Conservation (phyloP, 257 asterid species). For the Linaria vulgaris region DNA sequence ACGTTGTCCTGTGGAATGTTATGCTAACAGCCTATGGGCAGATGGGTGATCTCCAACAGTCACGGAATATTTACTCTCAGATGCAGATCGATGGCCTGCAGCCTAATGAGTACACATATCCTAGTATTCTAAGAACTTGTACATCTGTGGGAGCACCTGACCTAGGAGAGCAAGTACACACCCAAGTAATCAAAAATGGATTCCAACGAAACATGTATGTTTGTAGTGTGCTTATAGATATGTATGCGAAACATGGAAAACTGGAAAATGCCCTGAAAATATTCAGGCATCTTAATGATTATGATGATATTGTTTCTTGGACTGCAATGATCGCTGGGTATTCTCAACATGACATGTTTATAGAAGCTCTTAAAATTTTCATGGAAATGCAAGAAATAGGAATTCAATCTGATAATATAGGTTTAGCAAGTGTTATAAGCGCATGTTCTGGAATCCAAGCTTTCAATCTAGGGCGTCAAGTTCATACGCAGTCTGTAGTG, state of each 20-base stretch:
- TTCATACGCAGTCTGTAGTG: slow-evolving; percentile 66
- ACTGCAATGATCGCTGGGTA: slow-evolving; percentile 86
- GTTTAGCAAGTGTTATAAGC: slow-evolving; percentile 74
- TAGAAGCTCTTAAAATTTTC: slow-evolving; percentile 65
- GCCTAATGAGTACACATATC: slow-evolving; percentile 84
- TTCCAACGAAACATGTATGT: slow-evolving; percentile 73
- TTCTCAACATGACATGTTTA: slow-evolving; percentile 57
- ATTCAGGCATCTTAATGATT: slow-evolving; percentile 54
- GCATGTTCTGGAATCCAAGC: slow-evolving; percentile 89
- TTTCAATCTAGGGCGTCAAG: slow-evolving; percentile 67
- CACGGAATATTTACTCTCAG: slow-evolving; percentile 49
- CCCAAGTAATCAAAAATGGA: slow-evolving; percentile 70
- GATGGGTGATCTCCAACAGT: slow-evolving; percentile 62
- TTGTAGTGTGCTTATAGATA: slow-evolving; percentile 84
- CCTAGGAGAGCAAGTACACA: slow-evolving; percentile 81
- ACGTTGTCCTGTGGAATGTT: slow-evolving; percentile 85
- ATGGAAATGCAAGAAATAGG: slow-evolving; percentile 62
- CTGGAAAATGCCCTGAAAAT: slow-evolving; percentile 65
- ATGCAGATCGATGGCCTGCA: slow-evolving; percentile 59
- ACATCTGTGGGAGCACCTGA: slow-evolving; percentile 63
- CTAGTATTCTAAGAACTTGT: slow-evolving; percentile 80
- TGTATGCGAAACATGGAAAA: slow-evolving; percentile 75
- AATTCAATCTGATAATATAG: slow-evolving; percentile 73
- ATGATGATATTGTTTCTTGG: slow-evolving; percentile 80
- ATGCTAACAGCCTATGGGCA: slow-evolving; percentile 91